Evolutionary conservation across 164 flowering plant species (phyloP).

Genomic region (Macadamia tetraphylla): DNA sequence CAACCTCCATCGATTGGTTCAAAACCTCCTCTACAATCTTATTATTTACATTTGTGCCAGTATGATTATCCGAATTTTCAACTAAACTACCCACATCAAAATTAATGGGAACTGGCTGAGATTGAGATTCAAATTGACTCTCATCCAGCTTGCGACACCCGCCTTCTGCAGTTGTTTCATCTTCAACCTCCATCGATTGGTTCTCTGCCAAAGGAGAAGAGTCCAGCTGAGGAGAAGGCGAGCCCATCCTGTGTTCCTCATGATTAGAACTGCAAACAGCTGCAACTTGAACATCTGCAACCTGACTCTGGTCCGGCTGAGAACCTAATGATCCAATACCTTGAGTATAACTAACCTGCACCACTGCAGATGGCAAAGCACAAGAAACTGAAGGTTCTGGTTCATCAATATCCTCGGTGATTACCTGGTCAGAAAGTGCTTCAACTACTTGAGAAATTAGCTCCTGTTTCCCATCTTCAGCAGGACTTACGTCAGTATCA

Average conservation of each 20-base stretch:
- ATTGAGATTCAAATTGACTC: neutral
- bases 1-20: neutral
- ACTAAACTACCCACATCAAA: conserved; percentile 4
- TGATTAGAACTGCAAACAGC: neutral
- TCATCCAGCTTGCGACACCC: neutral
- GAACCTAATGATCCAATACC: neutral
- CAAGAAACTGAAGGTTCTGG: neutral
- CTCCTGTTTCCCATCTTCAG: neutral
- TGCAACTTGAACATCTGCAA: neutral
- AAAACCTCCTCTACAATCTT: no score
- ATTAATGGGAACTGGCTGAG: neutral
- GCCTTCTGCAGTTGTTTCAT: neutral
- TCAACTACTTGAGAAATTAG: neutral
- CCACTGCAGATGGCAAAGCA: neutral
- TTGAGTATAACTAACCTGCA: neutral
- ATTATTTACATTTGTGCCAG: neutral
- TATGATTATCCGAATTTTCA: conserved; percentile 6
- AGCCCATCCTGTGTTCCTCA: neutral
- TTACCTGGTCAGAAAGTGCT: neutral
- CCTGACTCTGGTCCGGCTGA: neutral
- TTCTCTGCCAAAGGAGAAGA: neutral
- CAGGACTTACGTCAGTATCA: neutral
- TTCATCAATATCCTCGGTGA: neutral
- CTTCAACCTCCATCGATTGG: neutral
- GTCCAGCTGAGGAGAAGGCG: neutral